A percentile compares a stretch with the other conserved stretches of the same genome.
Evolutionary conservation across 495 filamentous ascomycete species (phyloP).

Genomic region (Entonaema liquescens): DNA sequence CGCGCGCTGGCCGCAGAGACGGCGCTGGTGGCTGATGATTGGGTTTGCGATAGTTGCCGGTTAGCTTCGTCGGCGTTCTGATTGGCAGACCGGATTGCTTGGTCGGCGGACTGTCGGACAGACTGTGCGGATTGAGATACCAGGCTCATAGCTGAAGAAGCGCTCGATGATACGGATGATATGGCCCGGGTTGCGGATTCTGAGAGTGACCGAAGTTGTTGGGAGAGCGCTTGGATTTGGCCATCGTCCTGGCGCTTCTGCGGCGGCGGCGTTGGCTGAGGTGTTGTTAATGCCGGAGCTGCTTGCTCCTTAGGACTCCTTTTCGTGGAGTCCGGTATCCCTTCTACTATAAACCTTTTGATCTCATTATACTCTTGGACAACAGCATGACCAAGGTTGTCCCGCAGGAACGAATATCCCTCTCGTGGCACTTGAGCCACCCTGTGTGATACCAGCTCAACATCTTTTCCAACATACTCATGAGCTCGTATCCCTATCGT

Average conservation of each 20-base stretch:
- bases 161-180: constrained; percentile 46
- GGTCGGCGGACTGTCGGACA: constrained; percentile 41
- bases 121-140: constrained; percentile 44
- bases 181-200: constrained; percentile 49
- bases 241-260: constrained; percentile 51
- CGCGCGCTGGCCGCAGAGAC: constrained; percentile 41
- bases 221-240: constrained; percentile 52
- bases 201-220: constrained; percentile 48
- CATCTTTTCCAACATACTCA: constrained; percentile 27
- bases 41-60: constrained; percentile 49
- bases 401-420: constrained; percentile 9
- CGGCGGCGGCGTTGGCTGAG: constrained; percentile 34
- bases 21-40: constrained; percentile 47
- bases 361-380: constrained; percentile 13
- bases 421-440: constrained; percentile 11
- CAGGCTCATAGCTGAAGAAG: constrained; percentile 42
- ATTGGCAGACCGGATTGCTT: constrained; percentile 40
- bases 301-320: constrained; percentile 30
- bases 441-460: neutral
- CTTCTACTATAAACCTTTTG: constrained; percentile 22
- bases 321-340: constrained; percentile 25
- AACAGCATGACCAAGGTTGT: constrained; percentile 15
- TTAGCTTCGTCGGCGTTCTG: constrained; percentile 51
- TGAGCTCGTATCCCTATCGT: constrained; percentile 40
- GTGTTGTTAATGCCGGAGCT: constrained; percentile 26